Base-by-base conservation (phyloP, 2,329 filamentous ascomycete species). In the Cladosporium sp. region DNA sequence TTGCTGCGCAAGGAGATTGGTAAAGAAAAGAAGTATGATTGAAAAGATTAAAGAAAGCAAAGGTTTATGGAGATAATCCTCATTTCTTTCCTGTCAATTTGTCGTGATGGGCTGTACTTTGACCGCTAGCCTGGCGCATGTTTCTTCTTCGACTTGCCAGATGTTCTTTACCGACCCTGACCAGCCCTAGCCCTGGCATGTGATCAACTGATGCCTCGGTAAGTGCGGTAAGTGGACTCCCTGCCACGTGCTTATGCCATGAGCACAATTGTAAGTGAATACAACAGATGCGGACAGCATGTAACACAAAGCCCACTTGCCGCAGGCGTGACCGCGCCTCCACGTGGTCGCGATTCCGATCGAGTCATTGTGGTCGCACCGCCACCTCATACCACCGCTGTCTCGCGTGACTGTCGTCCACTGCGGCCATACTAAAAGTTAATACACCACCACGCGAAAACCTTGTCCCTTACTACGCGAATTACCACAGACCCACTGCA, bases 1-100 rank as follows among this genome's bases (percentile, higher is more conserved):
- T 35, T 35, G 28, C 20, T 50, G 28, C 28, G 32, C 47, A 12
- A 22, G 32, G 32, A 24, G 42, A 28, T n/a, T 17, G n/a, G 22
- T 22, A n/a, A 45, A 25, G 39, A n/a, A 45, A 45, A 28, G 22
- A 45, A 79, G 89, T 74, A 92, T 97, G 88, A 88, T 86, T 56
- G 97, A 86, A 70, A 93, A 97, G 77, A 85, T 96, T 53, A 89
- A 92, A 15, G 81, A 97, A 76, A 79, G 97, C 42, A 93, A 97
- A 78, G 94, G 0, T 93, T 93, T 17, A 20, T 42, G 19, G 17
- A 42, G 17, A 40, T 40, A 20, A n/a, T n/a, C 4, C 13, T 40
- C 10, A 40, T 39, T 9, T 15, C 9, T 40, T n/a, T 8, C 37
- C 37, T 20, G 67, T 84, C 84, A 63, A 93, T 93, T 5, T 91